Percentiles rank a stretch among this genome's conserved stretches.
Conservation (phyloP, 371 early-diverging fungal genomes). For the Mucor piriformis region DNA sequence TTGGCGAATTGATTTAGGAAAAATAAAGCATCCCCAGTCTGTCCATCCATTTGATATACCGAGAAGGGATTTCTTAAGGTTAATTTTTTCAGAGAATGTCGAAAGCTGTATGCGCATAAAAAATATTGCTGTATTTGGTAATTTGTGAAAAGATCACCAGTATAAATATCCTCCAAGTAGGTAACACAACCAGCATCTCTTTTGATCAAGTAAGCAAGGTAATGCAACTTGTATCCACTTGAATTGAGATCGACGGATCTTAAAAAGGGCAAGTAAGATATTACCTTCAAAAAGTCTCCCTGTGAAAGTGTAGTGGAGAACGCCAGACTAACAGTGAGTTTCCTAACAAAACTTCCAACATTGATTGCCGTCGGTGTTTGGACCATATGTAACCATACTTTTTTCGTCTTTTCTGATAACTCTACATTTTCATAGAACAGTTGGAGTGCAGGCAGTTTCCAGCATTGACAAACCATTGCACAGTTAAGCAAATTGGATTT, state of each 20-base stretch:
- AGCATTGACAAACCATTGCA: neutral
- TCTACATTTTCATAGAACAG: neutral
- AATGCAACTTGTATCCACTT: constrained; percentile 2
- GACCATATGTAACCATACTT: neutral
- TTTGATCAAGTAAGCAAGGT: neutral
- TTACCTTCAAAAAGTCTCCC: neutral
- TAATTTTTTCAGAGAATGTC: neutral
- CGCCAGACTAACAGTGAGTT: neutral
- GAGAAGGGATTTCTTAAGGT: neutral
- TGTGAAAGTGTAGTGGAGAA: neutral
- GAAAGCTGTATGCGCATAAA: constrained; percentile 4
- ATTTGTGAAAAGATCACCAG: constrained; percentile 2
- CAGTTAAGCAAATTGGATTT: neutral
- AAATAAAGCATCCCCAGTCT: neutral
- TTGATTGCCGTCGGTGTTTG: neutral
- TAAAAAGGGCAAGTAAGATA: neutral
- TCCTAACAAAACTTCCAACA: neutral
- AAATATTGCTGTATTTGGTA: neutral
- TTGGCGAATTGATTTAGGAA: neutral
- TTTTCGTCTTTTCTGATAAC: neutral
- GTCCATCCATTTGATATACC: neutral
- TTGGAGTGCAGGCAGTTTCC: neutral
- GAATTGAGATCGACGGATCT: neutral
- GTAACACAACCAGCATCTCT: neutral
- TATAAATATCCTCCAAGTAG: neutral